phyloP scores from a whole-genome alignment of 345 rosid genomes.

The Brassica juncea region DNA sequence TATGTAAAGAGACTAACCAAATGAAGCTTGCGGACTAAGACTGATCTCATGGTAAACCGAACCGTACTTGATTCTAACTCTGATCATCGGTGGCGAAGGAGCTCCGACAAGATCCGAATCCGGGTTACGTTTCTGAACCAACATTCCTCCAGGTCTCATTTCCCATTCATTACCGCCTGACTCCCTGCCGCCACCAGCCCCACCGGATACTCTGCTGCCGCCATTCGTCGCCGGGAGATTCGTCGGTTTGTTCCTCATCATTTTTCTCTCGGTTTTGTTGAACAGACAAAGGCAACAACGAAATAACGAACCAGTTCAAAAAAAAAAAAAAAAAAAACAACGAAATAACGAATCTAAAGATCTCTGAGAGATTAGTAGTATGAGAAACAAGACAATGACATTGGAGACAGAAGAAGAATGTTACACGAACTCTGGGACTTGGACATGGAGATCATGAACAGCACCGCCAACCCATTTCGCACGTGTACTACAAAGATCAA shows the following conservation, averaged over 20 bases:
- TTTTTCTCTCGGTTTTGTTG: constrained; percentile 4
- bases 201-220: constrained; percentile 34
- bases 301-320: too few species aligned
- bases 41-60: constrained; percentile 78
- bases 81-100: constrained; percentile 80
- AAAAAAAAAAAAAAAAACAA: too few species aligned
- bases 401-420: constrained; percentile 39
- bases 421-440: constrained; percentile 37
- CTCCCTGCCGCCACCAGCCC: constrained; percentile 48
- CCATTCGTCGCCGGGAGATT: constrained; percentile 50
- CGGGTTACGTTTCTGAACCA: constrained; percentile 87
- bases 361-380: constrained; percentile 19
- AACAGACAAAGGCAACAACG: not conserved
- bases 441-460: constrained; percentile 35
- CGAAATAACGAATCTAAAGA: constrained; percentile 42
- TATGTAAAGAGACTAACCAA: constrained; percentile 52
- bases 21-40: constrained; percentile 85
- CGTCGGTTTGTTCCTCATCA: constrained; percentile 62
- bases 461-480: constrained; percentile 42
- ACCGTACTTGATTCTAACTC: constrained; percentile 88
- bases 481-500: constrained; percentile 40
- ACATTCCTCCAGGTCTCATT: constrained; percentile 97
- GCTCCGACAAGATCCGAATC: constrained; percentile 62
- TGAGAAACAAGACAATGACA: constrained; percentile 47
- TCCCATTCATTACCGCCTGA: constrained; percentile 75